Evolutionary conservation across 1,284 basidiomycete species (phyloP).

Genomic region (Volvariella volvacea): DNA sequence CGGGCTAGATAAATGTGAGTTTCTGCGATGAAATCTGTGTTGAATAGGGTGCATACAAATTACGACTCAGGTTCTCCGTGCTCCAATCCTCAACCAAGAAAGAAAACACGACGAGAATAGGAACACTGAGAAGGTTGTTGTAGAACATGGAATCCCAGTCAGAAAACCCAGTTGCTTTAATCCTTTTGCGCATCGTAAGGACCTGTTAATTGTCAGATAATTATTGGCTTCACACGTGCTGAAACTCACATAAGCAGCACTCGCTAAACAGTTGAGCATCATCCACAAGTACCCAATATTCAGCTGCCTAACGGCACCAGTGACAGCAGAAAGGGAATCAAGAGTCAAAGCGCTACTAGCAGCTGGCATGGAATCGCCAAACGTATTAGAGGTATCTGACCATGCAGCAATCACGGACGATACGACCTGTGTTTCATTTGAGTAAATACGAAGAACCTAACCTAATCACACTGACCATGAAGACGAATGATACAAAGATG

Average conservation of each 20-base stretch:
- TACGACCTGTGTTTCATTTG: slow-evolving; percentile 55
- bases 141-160: slow-evolving; percentile 99
- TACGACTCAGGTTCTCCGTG: slow-evolving; percentile 65
- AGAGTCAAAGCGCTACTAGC: slow-evolving; percentile 36
- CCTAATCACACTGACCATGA: slow-evolving; percentile 67
- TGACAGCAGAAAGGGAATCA: slow-evolving; percentile 34
- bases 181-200: slow-evolving; percentile 93
- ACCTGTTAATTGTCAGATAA: slow-evolving; percentile 43
- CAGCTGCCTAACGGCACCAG: slow-evolving; percentile 47
- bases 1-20: slow-evolving; percentile 50
- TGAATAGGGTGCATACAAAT: slow-evolving; percentile 68
- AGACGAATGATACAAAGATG: slow-evolving; percentile 83
- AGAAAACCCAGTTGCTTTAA: slow-evolving; percentile 97
- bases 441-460: slow-evolving; percentile 4
- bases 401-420: slow-evolving; percentile 97
- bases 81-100: slow-evolving; percentile 91
- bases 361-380: slow-evolving; percentile 37
- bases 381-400: slow-evolving; percentile 69
- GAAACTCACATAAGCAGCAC: slow-evolving; percentile 80
- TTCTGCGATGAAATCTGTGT: slow-evolving; percentile 1
- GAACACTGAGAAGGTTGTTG: slow-evolving; percentile 95
- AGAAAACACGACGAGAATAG: slow-evolving; percentile 81
- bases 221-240: slow-evolving; percentile 4
- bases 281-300: slow-evolving; percentile 97
- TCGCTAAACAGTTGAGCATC: slow-evolving; percentile 86